Evolutionary conservation across 2,329 filamentous ascomycete genomes (phyloP), one percentile per base, ranked within the genome.

Genomic region (Cladosporium sp.): DNA sequence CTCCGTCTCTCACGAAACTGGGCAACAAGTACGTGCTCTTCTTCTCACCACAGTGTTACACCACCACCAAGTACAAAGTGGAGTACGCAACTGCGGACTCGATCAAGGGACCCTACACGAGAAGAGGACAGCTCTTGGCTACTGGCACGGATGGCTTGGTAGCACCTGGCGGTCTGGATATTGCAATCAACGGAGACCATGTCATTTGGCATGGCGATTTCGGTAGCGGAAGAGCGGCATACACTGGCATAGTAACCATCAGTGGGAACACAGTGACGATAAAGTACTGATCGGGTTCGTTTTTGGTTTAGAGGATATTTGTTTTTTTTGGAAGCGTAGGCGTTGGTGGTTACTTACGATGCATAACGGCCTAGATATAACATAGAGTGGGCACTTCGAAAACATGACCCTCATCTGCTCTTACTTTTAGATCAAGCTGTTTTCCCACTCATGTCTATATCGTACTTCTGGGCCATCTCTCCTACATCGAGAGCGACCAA

Each of bases 401-500:
- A 33, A n/a, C 12, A n/a, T 55, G 18, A 29, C 21, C 28, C 14
- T 33, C 52, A 55, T 11, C 28, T 31, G 10, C 28, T 31, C 40
- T 46, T 23, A 21, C n/a, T 33, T 11, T 55, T 40, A 33, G 23
- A 40, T 62, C 66, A 50, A 65, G 60, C 53, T 53, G 50, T 60
- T 56, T 44, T 52, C 44, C 61, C 66, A 58, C 69, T 69, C 70
- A 74, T 73, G 65, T 75, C 71, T 21, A 74, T 69, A 18, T 65
- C 64, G 53, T 75, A 73, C 67, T 75, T 76, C 66, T 75, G 66
- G 40, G 68, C 65, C 70, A 76, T 77, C 72, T 82, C 81, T 0
- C 81, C 80, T 14, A 82, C 91, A 79, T 96, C 89, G 65, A 96
- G 77, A 16, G 92, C 92, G 23, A 96, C 91, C 70, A 96, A 77